Base-by-base conservation (phyloP, 176 grass and related monocot species). In the sorghum (Sorghum bicolor) region DNA sequence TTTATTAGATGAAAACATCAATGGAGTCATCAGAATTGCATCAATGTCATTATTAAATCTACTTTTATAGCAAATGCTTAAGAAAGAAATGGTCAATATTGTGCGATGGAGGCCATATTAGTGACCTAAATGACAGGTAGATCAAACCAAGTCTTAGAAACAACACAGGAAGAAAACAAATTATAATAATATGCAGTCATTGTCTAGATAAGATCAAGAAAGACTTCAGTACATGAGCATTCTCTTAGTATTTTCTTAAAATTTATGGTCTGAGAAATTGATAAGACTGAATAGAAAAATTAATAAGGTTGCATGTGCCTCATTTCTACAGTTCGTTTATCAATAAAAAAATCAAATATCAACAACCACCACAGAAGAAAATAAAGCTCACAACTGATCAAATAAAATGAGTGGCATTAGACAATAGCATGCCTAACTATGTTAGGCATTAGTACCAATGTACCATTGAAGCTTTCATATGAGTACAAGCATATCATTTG, bases 381-480 rank as follows among this genome's bases (percentile, higher is more conserved):
- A 48, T 45, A 47, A 64, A 24, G 68, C 37, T 29, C 69, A 73
- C 5, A 44, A 61, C 26, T 31, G 67, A 30, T 62, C 2, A 74
- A 25, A 83, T n/a, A n/a, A n/a, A 63, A 61, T 10, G 30, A 73
- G 10, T 24, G 5, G 53, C 37, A 45, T 33, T 82, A 73, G 28
- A 60, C 53, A 71, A 15, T 60, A 71, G 24, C 28, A 72, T 64
- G 74, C 16, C 84, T 48, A 36, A 72, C 37, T 83, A 64, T 75
- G 40, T 43, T 64, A 64, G n/a, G 9, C 43, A 53, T 33, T 32
- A 64, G 62, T 33, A 33, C 40, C 19, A 30, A 29, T 65, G 10
- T 48, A 32, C 26, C 19, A 30, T 39, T 53, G 10, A 71, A 70
- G 12, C 57, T 34, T 8, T 34, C 74, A 26, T 29, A 11, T 65